Evolutionary conservation across 1,284 basidiomycete genomes (phyloP).

Genomic region (Moniliophthora roreri): DNA sequence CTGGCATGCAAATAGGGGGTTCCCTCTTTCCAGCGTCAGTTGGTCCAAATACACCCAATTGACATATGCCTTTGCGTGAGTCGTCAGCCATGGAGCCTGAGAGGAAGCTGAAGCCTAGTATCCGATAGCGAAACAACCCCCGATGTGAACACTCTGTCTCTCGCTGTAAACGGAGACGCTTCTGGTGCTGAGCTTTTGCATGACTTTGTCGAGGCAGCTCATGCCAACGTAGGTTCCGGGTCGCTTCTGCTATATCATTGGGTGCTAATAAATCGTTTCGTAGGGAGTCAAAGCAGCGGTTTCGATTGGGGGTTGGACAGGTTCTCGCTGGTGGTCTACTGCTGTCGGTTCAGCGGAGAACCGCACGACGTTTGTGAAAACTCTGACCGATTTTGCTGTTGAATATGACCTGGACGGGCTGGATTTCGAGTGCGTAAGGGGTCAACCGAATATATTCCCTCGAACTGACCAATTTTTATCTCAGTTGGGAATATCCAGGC

Average conservation of each 20-base stretch:
- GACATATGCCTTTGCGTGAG: constrained; percentile 13
- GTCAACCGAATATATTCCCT: background rate
- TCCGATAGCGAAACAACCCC: background rate
- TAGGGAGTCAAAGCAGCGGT: constrained; percentile 58
- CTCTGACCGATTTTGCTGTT: constrained; percentile 50
- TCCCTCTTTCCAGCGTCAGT: constrained; percentile 6
- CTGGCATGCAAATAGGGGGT: constrained; percentile 7
- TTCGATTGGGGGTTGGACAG: constrained; percentile 76
- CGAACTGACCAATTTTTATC: background rate
- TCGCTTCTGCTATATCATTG: background rate
- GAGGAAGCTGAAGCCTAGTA: background rate
- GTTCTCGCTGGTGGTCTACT: constrained; percentile 57
- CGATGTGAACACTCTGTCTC: background rate
- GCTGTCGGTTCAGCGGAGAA: constrained; percentile 46
- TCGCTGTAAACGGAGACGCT: constrained; percentile 1
- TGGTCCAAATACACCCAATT: constrained; percentile 16
- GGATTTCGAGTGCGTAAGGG: constrained; percentile 56
- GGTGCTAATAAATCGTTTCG: background rate
- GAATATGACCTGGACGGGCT: constrained; percentile 64
- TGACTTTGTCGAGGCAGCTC: constrained; percentile 9
- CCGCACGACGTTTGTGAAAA: constrained; percentile 56
- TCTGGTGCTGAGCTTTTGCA: constrained; percentile 6
- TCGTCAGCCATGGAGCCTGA: background rate
- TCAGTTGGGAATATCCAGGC: constrained; percentile 73
- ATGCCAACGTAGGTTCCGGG: constrained; percentile 10